Conservation (phyloP, 2,329 filamentous ascomycete genomes). For the Neopestalotiopsis sp. region DNA sequence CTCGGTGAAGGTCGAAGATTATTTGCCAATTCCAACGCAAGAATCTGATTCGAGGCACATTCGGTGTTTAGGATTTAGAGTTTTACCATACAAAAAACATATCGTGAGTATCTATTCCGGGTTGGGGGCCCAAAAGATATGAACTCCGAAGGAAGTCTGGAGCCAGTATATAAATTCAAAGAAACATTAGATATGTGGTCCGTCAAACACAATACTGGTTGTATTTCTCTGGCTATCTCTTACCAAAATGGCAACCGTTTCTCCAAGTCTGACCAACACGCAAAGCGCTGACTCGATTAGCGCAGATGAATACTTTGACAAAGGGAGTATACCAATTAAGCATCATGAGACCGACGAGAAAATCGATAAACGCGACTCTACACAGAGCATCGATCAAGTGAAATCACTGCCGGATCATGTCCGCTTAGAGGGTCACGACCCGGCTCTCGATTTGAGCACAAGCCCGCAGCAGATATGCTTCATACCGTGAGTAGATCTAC, state of each 20-base stretch:
- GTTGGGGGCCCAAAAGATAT: not conserved
- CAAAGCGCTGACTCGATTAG: not conserved
- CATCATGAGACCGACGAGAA: not conserved
- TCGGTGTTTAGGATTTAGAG: not conserved
- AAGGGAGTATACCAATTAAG: not conserved
- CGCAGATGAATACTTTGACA: not conserved
- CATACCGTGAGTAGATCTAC: not conserved
- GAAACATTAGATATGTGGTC: not conserved
- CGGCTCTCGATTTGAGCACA: not conserved
- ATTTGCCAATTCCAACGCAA: not conserved
- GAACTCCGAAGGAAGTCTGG: not conserved
- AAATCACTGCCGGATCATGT: not conserved
- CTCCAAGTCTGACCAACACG: not conserved
- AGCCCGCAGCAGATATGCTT: not conserved
- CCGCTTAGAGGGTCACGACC: not conserved
- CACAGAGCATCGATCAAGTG: not conserved
- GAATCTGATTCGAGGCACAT: not conserved
- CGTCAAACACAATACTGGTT: not conserved
- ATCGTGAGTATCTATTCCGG: not conserved
- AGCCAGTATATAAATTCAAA: not conserved
- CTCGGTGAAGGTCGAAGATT: not conserved
- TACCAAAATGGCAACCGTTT: not conserved
- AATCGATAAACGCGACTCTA: not conserved
- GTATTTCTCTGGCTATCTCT: not conserved
- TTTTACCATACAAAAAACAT: not conserved